Conservation (phyloP, 2,329 filamentous ascomycete species). For the Incumbomyces lentus region DNA sequence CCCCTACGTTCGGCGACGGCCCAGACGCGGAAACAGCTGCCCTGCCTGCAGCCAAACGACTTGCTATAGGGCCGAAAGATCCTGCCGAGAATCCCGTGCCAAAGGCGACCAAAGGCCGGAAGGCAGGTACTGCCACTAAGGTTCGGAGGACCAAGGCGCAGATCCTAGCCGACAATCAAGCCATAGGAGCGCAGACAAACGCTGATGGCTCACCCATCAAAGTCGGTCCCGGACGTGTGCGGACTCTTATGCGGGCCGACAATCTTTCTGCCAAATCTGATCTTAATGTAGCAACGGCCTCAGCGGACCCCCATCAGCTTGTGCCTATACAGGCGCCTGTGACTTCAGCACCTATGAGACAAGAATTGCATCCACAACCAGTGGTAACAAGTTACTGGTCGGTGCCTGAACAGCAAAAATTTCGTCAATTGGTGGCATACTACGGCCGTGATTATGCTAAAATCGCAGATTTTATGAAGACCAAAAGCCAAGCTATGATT, state of each 20-base stretch:
- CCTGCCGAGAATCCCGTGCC: conserved; percentile 22
- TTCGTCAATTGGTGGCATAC: conserved; percentile 34
- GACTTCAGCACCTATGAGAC: background rate
- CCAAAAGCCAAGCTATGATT: conserved; percentile 43
- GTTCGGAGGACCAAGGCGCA: conserved; percentile 20
- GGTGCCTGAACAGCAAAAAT: conserved; percentile 39
- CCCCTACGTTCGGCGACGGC: conserved; percentile 37
- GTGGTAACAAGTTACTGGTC: conserved; percentile 42
- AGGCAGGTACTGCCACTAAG: conserved; percentile 18
- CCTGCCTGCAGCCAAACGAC: conserved; percentile 22
- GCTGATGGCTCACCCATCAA: conserved; percentile 15
- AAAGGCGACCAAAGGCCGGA: conserved; percentile 17
- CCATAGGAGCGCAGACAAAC: background rate
- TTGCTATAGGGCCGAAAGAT: conserved; percentile 20
- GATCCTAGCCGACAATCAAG: conserved; percentile 17
- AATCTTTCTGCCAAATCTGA: conserved; percentile 9
- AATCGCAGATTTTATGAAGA: conserved; percentile 42
- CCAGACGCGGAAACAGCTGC: conserved; percentile 26
- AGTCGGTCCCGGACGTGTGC: conserved; percentile 11
- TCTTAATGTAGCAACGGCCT: conserved; percentile 1
- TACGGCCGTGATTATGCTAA: conserved; percentile 40
- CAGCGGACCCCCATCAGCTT: background rate
- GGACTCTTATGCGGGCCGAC: conserved; percentile 14
- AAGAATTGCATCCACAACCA: background rate
- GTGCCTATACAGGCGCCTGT: background rate